Evolutionary conservation across 495 filamentous ascomycete genomes (phyloP).

Genomic region (Aspergillus wentii): DNA sequence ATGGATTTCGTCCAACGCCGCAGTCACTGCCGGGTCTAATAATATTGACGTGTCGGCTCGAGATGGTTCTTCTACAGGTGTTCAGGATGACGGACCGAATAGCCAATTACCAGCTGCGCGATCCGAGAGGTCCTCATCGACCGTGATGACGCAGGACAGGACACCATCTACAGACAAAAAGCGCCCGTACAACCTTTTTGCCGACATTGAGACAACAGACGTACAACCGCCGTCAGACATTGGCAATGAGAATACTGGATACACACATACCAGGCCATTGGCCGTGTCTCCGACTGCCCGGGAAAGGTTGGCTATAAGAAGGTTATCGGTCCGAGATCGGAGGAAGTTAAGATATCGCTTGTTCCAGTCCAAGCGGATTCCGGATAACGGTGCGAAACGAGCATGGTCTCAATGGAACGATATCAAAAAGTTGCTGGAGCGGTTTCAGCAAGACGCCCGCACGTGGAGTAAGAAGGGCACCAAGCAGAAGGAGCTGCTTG

Average conservation of each 20-base stretch:
- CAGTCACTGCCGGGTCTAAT: constrained; percentile 1
- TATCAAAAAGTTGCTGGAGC: constrained; percentile 20
- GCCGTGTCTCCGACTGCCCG: background rate
- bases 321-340: constrained; percentile 17
- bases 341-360: constrained; percentile 26
- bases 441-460: constrained; percentile 12
- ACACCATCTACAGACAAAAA: background rate
- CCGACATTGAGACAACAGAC: background rate
- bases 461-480: constrained; percentile 4
- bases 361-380: no score
- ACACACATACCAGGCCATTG: constrained; percentile 1
- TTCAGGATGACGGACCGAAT: no score
- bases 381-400: no score
- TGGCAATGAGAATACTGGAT: background rate
- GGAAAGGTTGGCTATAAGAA: background rate
- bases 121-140: no score
- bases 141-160: no score
- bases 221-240: background rate
- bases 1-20: constrained; percentile 22
- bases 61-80: background rate
- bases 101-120: no score
- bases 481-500: constrained; percentile 24
- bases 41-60: background rate
- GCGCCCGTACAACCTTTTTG: constrained; percentile 2
- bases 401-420: constrained; percentile 18